Evolutionary conservation across 768 basidiomycete species (phyloP).

Genomic region (Royoungia palumana): DNA sequence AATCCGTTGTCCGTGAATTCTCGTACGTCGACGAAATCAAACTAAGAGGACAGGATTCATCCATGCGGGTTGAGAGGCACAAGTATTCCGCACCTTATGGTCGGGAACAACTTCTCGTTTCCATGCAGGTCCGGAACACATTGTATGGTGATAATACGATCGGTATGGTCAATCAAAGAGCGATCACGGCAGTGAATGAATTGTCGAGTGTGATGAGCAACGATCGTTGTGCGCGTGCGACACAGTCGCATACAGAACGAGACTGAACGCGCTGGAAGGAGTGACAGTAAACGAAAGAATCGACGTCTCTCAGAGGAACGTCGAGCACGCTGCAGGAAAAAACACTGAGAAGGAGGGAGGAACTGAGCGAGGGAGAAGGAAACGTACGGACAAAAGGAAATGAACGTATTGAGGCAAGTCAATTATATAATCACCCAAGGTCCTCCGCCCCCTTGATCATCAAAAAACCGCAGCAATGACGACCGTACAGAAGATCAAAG

Average conservation of each 20-base stretch:
- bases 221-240: conserved; percentile 29
- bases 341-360: conserved; percentile 16
- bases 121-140: conserved; percentile 74
- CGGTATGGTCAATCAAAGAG: conserved; percentile 11
- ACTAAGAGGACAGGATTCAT: conserved; percentile 47
- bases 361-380: not conserved
- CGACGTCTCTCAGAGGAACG: conserved; percentile 2
- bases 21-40: conserved; percentile 92
- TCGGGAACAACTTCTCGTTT: conserved; percentile 96
- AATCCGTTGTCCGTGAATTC: conserved; percentile 91
- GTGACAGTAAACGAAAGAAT: conserved; percentile 24
- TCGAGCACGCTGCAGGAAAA: conserved; percentile 13
- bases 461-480: conserved; percentile 50
- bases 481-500: conserved; percentile 89
- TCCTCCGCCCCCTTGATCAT: not conserved
- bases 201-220: conserved; percentile 20
- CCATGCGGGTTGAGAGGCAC: not conserved
- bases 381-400: conserved; percentile 3
- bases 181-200: conserved; percentile 24
- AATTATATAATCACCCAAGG: conserved; percentile 3
- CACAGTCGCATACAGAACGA: conserved; percentile 33
- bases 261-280: conserved; percentile 20
- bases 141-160: conserved; percentile 12
- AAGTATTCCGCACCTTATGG: conserved; percentile 71
- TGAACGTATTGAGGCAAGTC: conserved; percentile 15